phyloP scores from a whole-genome alignment of 495 filamentous ascomycete species.

The Hypomontagnella submonticulosa region DNA sequence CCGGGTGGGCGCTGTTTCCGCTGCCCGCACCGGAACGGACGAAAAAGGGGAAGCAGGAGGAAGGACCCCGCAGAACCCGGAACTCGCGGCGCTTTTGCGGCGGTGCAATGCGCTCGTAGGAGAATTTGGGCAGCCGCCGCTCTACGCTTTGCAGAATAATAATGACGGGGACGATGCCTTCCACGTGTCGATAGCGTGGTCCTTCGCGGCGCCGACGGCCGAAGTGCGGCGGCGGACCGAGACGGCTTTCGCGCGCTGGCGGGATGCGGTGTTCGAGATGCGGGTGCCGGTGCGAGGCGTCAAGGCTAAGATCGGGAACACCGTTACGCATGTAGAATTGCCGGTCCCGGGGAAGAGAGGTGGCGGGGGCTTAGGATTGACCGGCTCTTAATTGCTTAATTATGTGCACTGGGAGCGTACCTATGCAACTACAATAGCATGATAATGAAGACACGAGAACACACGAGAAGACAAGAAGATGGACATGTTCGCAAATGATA shows the following conservation, averaged over 20 bases:
- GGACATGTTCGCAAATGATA: background rate
- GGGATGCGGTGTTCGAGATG: constrained; percentile 41
- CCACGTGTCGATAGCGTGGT: constrained; percentile 87
- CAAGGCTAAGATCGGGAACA: constrained; percentile 84
- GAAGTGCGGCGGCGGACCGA: constrained; percentile 50
- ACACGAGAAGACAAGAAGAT: background rate
- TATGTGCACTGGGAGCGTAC: too few species aligned
- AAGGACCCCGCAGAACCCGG: constrained; percentile 50
- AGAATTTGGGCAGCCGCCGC: constrained; percentile 72
- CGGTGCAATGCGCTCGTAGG: constrained; percentile 71
- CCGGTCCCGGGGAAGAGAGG: constrained; percentile 38
- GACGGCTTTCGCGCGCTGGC: constrained; percentile 30
- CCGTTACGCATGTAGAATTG: constrained; percentile 67
- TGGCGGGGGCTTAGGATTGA: background rate
- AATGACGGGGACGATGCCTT: constrained; percentile 67
- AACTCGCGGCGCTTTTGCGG: constrained; percentile 71
- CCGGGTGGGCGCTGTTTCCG: constrained; percentile 50
- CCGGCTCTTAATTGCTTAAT: background rate
- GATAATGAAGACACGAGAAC: background rate
- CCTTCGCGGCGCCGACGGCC: constrained; percentile 60
- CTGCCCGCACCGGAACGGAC: background rate
- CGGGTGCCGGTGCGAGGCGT: constrained; percentile 60
- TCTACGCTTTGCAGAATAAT: constrained; percentile 63
- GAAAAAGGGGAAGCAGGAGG: background rate
- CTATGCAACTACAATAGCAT: too few species aligned